A percentile compares a stretch with the other conserved stretches of the same genome.
Conservation (phyloP, 2,329 filamentous ascomycete species). For the Penicillium sp. region DNA sequence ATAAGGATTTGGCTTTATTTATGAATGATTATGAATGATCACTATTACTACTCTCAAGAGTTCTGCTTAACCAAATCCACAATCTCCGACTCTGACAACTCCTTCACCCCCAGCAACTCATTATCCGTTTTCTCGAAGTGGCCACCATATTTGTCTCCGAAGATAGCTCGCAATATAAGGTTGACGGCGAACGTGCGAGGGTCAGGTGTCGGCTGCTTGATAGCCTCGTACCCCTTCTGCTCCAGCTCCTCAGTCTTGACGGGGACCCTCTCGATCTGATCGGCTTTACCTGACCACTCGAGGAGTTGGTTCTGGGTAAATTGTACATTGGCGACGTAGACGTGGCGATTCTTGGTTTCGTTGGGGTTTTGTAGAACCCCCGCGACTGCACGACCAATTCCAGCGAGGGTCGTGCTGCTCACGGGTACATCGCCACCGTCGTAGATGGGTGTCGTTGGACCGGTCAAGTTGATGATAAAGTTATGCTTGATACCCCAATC, state of each 20-base stretch:
- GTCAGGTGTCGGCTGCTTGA: slow-evolving; percentile 35
- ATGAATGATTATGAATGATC: too few species aligned
- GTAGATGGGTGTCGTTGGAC: slow-evolving; percentile 45
- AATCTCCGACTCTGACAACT: slow-evolving; percentile 39
- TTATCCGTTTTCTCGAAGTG: slow-evolving; percentile 41
- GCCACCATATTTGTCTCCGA: slow-evolving; percentile 36
- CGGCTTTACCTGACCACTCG: slow-evolving; percentile 30
- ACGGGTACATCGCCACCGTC: slow-evolving; percentile 58
- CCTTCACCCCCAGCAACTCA: slow-evolving; percentile 43
- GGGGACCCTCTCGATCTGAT: slow-evolving; percentile 27
- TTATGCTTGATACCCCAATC: slow-evolving; percentile 37
- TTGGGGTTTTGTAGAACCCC: slow-evolving; percentile 54
- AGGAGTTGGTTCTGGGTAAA: slow-evolving; percentile 50
- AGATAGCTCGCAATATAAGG: slow-evolving; percentile 38
- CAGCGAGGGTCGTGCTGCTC: slow-evolving; percentile 53
- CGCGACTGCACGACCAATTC: slow-evolving; percentile 54
- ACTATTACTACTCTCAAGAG: not conserved
- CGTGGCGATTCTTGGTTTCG: slow-evolving; percentile 57
- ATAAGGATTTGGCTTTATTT: too few species aligned
- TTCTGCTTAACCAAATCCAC: slow-evolving; percentile 10
- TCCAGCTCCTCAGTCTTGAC: slow-evolving; percentile 34
- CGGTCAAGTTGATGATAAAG: slow-evolving; percentile 51
- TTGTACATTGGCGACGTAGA: slow-evolving; percentile 53
- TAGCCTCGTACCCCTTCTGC: slow-evolving; percentile 31
- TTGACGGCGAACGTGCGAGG: slow-evolving; percentile 24